Evolutionary conservation across 139 green algal species (phyloP).

Genomic region (Volvox reticuliferus): DNA sequence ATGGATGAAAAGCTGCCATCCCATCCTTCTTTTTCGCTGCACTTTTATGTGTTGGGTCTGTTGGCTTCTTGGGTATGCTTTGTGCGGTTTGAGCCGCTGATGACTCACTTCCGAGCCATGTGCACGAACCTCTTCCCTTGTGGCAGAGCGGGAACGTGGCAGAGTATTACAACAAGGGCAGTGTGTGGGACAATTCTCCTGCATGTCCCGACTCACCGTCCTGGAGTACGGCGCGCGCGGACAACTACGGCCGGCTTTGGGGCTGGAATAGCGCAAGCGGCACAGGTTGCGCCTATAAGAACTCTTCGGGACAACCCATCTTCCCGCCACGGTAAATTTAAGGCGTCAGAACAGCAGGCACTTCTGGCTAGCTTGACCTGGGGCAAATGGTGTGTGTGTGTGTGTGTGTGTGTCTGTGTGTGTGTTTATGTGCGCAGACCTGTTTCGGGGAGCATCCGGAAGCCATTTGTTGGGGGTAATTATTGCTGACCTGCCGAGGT

Average conservation of each 20-base stretch:
- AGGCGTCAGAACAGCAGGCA: background rate
- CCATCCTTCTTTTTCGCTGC: too few relatives aligned
- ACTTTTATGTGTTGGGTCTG: too few relatives aligned
- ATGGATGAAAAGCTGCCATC: too few relatives aligned
- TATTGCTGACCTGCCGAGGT: too few relatives aligned
- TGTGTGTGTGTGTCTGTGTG: too few relatives aligned
- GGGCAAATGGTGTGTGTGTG: background rate
- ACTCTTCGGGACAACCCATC: background rate
- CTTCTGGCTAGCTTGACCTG: background rate
- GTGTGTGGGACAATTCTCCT: slow-evolving; percentile 41
- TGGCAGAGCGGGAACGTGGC: slow-evolving; percentile 39
- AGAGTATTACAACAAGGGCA: slow-evolving; percentile 46
- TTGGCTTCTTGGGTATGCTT: too few relatives aligned
- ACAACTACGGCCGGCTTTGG: slow-evolving; percentile 52
- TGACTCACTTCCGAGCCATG: background rate
- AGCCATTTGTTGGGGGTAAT: too few relatives aligned
- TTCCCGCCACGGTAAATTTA: background rate
- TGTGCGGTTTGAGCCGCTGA: too few relatives aligned
- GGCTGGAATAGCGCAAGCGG: slow-evolving; percentile 9
- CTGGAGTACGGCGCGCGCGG: slow-evolving; percentile 35
- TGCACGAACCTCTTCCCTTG: background rate
- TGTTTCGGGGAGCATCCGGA: too few relatives aligned
- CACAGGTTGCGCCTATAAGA: slow-evolving; percentile 10
- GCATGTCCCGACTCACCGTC: background rate
- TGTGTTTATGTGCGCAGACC: too few relatives aligned